Conservation (phyloP, 768 basidiomycete species). For the Termitomyces sp. region DNA sequence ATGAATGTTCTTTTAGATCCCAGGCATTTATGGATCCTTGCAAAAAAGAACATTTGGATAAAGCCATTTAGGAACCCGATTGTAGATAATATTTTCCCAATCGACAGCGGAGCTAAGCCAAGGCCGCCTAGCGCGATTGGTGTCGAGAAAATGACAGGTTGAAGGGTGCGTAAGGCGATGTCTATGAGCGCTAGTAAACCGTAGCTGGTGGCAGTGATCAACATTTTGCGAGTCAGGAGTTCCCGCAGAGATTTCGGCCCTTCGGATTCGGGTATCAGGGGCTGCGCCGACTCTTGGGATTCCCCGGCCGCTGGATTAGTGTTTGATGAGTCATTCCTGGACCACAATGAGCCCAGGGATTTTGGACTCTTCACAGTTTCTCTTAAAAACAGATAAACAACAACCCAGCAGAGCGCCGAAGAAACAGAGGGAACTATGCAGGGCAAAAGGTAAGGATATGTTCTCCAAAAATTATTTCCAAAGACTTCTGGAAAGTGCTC, state of each 20-base stretch:
- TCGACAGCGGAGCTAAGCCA: slow-evolving; percentile 56
- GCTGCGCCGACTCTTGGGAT: slow-evolving; percentile 6
- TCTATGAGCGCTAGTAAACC: slow-evolving; percentile 57
- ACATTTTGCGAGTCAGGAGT: slow-evolving; percentile 46
- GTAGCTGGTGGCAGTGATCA: slow-evolving; percentile 61
- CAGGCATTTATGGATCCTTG: slow-evolving; percentile 48
- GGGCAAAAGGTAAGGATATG: slow-evolving; percentile 61
- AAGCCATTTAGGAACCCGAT: slow-evolving; percentile 60
- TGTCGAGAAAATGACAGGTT: slow-evolving; percentile 69
- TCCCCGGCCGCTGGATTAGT: neutral
- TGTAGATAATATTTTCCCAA: slow-evolving; percentile 56
- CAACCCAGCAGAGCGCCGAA: slow-evolving; percentile 44
- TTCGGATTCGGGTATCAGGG: slow-evolving; percentile 7
- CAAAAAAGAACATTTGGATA: slow-evolving; percentile 65
- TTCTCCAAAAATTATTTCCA: slow-evolving; percentile 37
- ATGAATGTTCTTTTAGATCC: slow-evolving; percentile 61
- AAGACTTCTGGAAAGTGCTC: slow-evolving; percentile 48
- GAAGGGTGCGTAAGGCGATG: slow-evolving; percentile 58
- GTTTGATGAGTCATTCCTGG: neutral
- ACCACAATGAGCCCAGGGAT: slow-evolving; percentile 17
- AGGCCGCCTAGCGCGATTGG: slow-evolving; percentile 64
- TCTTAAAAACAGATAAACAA: slow-evolving; percentile 44
- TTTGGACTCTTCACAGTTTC: slow-evolving; percentile 35
- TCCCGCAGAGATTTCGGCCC: slow-evolving; percentile 38
- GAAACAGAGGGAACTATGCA: slow-evolving; percentile 62